Conservation (phyloP, 129 eudicot genomes). For the Pseudognaphalium luteoalbum region DNA sequence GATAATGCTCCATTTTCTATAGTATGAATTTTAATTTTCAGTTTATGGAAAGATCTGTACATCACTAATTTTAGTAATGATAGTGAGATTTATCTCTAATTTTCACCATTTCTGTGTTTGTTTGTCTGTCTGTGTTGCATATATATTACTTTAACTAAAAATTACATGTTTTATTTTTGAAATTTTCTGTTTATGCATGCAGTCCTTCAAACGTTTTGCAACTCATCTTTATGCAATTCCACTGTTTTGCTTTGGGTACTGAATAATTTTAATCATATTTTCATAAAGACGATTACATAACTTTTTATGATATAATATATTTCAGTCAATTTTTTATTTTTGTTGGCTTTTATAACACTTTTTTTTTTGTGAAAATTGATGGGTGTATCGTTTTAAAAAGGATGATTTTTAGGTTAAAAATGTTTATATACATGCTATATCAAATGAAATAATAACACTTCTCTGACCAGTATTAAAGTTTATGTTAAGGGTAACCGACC, state of each 20-base stretch:
- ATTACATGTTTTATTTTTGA: not conserved
- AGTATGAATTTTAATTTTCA: slow-evolving; percentile 25
- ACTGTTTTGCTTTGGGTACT: not conserved
- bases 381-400: too few relatives aligned
- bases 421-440: too few relatives aligned
- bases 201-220: not conserved
- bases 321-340: too few relatives aligned
- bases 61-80: slow-evolving; percentile 39
- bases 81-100: slow-evolving; percentile 39
- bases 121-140: not conserved
- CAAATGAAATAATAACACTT: not conserved
- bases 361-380: too few relatives aligned
- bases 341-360: not conserved
- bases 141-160: not conserved
- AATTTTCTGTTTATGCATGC: not conserved
- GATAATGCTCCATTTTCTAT: slow-evolving; percentile 31
- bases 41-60: slow-evolving; percentile 35
- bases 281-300: too few relatives aligned
- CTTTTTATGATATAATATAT: too few relatives aligned
- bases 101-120: slow-evolving; percentile 4
- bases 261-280: not conserved
- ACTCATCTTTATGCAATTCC: not conserved
- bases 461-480: too few relatives aligned
- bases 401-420: too few relatives aligned
- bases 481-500: too few relatives aligned